Conservation (phyloP, 129 eudicot genomes). For the Rutidosis leptorrhynchoides region DNA sequence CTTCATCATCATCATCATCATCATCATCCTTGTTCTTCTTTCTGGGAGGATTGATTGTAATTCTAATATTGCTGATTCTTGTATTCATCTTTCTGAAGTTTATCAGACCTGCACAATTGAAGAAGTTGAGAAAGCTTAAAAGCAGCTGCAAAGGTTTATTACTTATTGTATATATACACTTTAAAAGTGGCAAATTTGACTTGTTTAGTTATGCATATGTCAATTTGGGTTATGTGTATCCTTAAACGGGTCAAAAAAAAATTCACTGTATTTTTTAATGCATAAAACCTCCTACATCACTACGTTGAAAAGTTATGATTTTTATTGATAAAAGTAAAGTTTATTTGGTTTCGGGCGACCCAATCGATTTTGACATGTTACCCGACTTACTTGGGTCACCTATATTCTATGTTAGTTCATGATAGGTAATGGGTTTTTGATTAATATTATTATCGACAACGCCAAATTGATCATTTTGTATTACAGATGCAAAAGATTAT, state of each 20-base stretch:
- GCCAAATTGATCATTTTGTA: neutral
- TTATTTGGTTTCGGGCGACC: neutral
- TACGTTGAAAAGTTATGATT: too few relatives aligned
- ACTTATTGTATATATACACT: neutral
- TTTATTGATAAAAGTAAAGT: too few relatives aligned
- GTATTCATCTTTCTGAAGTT: constrained; percentile 41
- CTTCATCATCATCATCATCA: constrained; percentile 29
- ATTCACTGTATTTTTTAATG: neutral
- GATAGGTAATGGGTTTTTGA: constrained; percentile 9
- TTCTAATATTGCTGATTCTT: constrained; percentile 45
- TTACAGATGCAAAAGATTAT: constrained; percentile 42
- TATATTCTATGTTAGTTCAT: neutral
- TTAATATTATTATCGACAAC: neutral
- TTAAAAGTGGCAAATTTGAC: neutral
- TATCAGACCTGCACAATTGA: constrained; percentile 35
- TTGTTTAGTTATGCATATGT: neutral
- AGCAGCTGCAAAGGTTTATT: constrained; percentile 23
- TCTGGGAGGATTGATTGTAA: constrained; percentile 51
- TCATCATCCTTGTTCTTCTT: constrained; percentile 39
- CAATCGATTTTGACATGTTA: neutral
- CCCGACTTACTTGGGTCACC: neutral
- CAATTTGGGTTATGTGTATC: neutral
- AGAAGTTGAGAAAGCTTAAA: constrained; percentile 26
- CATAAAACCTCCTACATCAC: neutral
- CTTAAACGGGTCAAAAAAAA: neutral